Evolutionary conservation across 371 early-diverging fungal species (phyloP), one percentile per base, ranked within the genome.

Genomic region (Rhizopus delemar): DNA sequence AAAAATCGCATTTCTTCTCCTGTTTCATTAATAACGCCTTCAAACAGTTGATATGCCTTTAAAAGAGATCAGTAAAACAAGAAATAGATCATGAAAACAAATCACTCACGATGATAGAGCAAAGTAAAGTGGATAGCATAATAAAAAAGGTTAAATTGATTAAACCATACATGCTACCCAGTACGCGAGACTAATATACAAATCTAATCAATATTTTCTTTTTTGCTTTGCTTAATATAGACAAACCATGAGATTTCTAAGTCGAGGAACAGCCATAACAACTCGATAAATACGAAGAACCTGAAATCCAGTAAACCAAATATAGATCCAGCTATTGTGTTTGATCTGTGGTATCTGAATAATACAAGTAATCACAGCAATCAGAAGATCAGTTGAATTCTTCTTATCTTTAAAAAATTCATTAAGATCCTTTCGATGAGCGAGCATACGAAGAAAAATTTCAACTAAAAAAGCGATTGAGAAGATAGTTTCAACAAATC

Each of bases 141-240:
- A 88, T 86, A 55, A 88, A 88, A 32, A 84, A 81, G 0, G 85
- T 61, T 71, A 88, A 74, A 58, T 85, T 86, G 51, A 85, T 65
- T 2, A 86, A 63, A 78, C 84, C 86, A 46, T 76, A 68, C 29
- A 84, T 80, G 57, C 83, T 81, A 59, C 86, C 84, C 34, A 85
- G 70, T 1, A 86, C 80, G 39, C 83, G 76, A 50, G 75, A 66
- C 85, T 85, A 68, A 43, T 13, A 71, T 29, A 16, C 0, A 56
- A 3, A 45, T 39, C 7, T 55, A 34, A 56, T 36, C 13, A n/a
- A 12, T 8, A 1, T 36, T 13, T 53, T 5, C 4, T 12, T 16
- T 32, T 13, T 51, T 32, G 29, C 13, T 22, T 13, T 6, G 31
- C n/a, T 12, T 5, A 43, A 29, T 12, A 22, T 22, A 22, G 6